Base-by-base conservation (phyloP, 495 filamentous ascomycete species). In the Aspergillus campestris region DNA sequence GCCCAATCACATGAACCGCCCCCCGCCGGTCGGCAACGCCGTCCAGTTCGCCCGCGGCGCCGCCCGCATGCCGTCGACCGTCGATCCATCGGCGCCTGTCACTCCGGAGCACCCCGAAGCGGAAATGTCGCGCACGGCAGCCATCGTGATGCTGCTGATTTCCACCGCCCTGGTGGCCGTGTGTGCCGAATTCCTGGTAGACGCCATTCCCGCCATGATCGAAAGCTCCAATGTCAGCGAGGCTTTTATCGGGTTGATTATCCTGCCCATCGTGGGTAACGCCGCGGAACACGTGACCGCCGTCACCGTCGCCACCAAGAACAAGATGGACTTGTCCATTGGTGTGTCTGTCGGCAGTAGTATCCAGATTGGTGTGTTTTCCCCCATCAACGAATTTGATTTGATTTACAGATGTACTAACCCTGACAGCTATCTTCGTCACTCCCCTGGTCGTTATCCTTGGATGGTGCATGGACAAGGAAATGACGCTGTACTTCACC, bases 311-410 rank as follows among this genome's bases (percentile, higher is more conserved):
- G 89, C 89, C 6, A 75, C 78, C 50, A 95, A 94, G 72, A 94
- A 95, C 68, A 95, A 95, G 71, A 94, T 95, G 89, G 89, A 95
- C 70, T 71, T 94, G 27, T 83, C 89, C 0, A 94, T 95, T 50
- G 89, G 87, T 53, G 86, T 95, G 24, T 89, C 89, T 5, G 81
- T 95, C 13, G 89, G 89, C 10, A 85, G 79, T 39, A 89, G 83
- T 51, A 94, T 95, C 57, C 89, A 95, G 64, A 73, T 73, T 35
- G 66, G 66, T 65, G 56, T 36, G 58, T 42, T 27, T 5, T 24
- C 11, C n/a, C n/a, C n/a, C n/a, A n/a, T n/a, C n/a, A n/a, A n/a
- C n/a, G n/a, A n/a, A n/a, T n/a, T n/a, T n/a, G n/a, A n/a, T n/a
- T n/a, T n/a, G n/a, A n/a, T n/a, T 32, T 6, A 10, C 15, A 9